Evolutionary conservation across 108 stramenopile genomes (phyloP).

Genomic region (Nannochloropsis salina): DNA sequence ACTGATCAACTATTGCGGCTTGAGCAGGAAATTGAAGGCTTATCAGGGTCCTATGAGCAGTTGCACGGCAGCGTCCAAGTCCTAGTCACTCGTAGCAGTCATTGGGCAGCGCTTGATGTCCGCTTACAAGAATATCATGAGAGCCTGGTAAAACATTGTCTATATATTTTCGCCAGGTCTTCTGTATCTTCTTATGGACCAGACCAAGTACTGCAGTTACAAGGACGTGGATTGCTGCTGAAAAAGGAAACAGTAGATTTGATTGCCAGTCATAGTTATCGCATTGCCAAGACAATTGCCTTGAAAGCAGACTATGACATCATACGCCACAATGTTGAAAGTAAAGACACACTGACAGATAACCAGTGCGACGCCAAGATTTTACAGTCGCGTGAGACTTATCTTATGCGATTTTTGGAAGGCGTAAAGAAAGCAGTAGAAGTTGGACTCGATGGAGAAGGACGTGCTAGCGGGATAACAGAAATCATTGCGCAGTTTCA

Average conservation of each 20-base stretch:
- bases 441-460: background rate
- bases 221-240: background rate
- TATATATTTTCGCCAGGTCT: background rate
- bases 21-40: background rate
- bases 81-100: background rate
- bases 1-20: background rate
- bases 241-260: background rate
- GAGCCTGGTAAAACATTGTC: background rate
- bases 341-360: background rate
- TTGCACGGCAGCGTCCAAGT: background rate
- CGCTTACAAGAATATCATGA: background rate
- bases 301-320: background rate
- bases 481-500: background rate
- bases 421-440: background rate
- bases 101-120: background rate
- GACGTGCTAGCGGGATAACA: background rate
- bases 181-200: background rate
- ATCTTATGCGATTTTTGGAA: background rate
- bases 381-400: background rate
- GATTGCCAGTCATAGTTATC: conserved; percentile 12
- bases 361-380: background rate
- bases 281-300: background rate
- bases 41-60: background rate
- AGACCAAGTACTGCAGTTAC: background rate
- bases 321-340: background rate